Evolutionary conservation across 225 moss, liverwort and hornwort genomes (phyloP), one percentile per base, ranked within the genome.

Genomic region (Lunularia cruciata): DNA sequence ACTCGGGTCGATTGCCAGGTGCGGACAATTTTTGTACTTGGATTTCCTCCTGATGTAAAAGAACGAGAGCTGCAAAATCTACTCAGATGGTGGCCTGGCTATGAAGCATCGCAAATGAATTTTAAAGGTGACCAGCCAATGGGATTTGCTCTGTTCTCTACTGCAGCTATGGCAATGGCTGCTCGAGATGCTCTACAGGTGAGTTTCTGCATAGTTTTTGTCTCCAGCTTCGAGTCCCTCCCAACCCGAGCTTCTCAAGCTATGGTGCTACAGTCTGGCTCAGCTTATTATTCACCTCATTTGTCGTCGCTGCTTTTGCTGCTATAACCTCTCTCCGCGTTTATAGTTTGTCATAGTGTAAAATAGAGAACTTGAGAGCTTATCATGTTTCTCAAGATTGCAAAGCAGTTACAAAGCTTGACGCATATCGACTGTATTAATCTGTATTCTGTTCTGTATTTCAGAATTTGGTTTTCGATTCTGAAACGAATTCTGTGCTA

Each of bases 101-200:
- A 96, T 36, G 96, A 96, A 76, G 92, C 96, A 13, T 96, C 90
- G 6, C 96, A 96, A 73, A 92, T 96, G 92, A 96, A 92, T 73
- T 96, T 92, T 46, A 96, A 96, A 68, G 90, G 92, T 63, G 96
- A 96, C 75, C 96, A 96, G 58, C 92, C 96, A 3, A 96, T 96
- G 96, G 96, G 96, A 65, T 96, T 96, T 76, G 96, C 89, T n/a
- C 87, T 96, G 47, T 96, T 96, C 61, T 83, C 96, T 46, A 86
- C 96, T 40, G 83, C 92, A 66, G 85, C 90, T 33, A 88, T 90
- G 92, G 96, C 96, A 57, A 90, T 96, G 83, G 90, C 92, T 76
- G 92, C 96, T 54, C 92, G 96, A n/a, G 92, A 96, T 77, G 90
- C 96, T 72, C 88, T 96, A 56, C 96, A 96, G 81, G 96, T 92